These are phyloP conservation scores for Bryoerythrophyllum caledonicum DNA, from an alignment of 225 moss, liverwort and hornwort genomes.

Conservation along the genomic window DNA sequence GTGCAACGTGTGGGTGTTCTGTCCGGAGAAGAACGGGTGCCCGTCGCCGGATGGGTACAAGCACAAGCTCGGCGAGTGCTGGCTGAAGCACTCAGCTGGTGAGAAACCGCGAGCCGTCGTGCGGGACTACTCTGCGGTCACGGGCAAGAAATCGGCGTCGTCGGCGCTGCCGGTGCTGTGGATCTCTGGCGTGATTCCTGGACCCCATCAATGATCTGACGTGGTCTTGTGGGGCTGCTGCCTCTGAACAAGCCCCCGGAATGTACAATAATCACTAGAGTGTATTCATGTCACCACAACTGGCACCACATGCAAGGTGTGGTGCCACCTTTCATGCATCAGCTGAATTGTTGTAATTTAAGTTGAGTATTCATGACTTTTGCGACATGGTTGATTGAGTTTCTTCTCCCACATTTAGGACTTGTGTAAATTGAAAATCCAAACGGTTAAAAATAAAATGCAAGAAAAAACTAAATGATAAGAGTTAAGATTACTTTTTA, in stretches of 20 bases:
- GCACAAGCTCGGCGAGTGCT: conserved; percentile 56
- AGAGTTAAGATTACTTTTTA: too few relatives aligned
- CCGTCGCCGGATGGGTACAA: conserved; percentile 50
- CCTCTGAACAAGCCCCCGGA: neutral
- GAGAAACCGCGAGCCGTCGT: conserved; percentile 34
- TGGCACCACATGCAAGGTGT: too few relatives aligned
- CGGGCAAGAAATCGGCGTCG: conserved; percentile 1
- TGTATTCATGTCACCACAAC: neutral
- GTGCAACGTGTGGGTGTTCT: conserved; percentile 53
- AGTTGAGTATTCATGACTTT: too few relatives aligned
- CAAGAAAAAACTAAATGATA: too few relatives aligned
- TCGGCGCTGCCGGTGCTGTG: conserved; percentile 49
- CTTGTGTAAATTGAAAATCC: too few relatives aligned
- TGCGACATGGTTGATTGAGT: too few relatives aligned
- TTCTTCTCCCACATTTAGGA: too few relatives aligned
- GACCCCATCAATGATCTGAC: conserved; percentile 12
- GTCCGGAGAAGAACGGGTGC: conserved; percentile 43
- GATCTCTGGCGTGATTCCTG: conserved; percentile 38
- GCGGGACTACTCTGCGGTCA: conserved; percentile 24
- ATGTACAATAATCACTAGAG: conserved; percentile 8
- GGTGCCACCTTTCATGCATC: too few relatives aligned
- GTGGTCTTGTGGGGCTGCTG: too few relatives aligned
- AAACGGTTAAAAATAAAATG: too few relatives aligned
- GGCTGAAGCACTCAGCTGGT: conserved; percentile 38
- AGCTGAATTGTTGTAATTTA: too few relatives aligned